phyloP scores from a whole-genome alignment of 1,284 basidiomycete species.

The Inonotus obliquus region DNA sequence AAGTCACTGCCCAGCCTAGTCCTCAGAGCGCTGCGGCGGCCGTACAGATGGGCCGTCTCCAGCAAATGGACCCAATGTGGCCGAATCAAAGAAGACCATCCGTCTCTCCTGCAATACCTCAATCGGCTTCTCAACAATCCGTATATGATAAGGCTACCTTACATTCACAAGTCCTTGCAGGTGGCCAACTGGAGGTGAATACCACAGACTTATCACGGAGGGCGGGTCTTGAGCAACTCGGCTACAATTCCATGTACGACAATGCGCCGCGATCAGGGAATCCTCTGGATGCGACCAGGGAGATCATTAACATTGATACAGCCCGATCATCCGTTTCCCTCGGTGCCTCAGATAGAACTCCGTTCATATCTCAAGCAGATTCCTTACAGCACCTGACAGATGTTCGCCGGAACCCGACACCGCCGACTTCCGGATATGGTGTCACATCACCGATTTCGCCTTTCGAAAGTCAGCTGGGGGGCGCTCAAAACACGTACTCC shows the following conservation, averaged over 20 bases:
- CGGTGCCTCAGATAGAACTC: constrained; percentile 5
- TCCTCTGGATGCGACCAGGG: neutral
- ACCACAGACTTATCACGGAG: constrained; percentile 3
- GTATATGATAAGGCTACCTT: constrained; percentile 5
- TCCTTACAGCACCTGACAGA: constrained; percentile 12
- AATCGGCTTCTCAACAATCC: constrained; percentile 12
- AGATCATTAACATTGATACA: constrained; percentile 1
- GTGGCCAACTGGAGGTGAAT: constrained; percentile 1
- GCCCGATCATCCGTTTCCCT: constrained; percentile 8
- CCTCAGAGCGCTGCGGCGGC: constrained; percentile 8
- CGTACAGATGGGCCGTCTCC: constrained; percentile 9
- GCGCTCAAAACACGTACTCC: constrained; percentile 10
- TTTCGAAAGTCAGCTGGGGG: constrained; percentile 9
- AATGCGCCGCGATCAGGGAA: constrained; percentile 4
- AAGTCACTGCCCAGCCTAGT: constrained; percentile 7
- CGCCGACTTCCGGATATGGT: constrained; percentile 5
- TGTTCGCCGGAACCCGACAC: constrained; percentile 14
- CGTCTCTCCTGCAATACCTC: constrained; percentile 11
- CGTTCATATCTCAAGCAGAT: constrained; percentile 10
- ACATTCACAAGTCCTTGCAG: constrained; percentile 1
- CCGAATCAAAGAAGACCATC: constrained; percentile 11
- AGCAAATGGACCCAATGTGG: constrained; percentile 13
- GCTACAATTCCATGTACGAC: constrained; percentile 1
- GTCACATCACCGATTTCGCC: constrained; percentile 15
- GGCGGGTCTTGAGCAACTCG: neutral